Evolutionary conservation across 2,329 filamentous ascomycete species (phyloP).

Genomic region (Fusarium zealandicum): DNA sequence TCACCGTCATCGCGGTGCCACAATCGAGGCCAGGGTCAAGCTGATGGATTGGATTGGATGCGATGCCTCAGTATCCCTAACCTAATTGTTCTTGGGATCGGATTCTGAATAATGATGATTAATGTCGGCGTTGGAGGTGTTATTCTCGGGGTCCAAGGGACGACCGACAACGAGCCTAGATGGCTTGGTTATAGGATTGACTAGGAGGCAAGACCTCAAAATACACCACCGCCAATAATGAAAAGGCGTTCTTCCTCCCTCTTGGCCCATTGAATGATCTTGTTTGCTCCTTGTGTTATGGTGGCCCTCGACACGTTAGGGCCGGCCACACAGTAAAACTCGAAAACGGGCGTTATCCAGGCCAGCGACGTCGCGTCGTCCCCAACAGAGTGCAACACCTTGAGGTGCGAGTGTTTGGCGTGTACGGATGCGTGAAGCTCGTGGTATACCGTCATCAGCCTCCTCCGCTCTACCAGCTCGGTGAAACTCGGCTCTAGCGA

Average conservation of each 20-base stretch:
- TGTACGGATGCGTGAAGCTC: conserved; percentile 86
- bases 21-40: conserved; percentile 19
- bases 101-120: conserved; percentile 29
- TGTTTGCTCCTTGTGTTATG: conserved; percentile 85
- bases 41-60: conserved; percentile 11
- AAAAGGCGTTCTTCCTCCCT: conserved; percentile 93
- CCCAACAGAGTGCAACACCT: conserved; percentile 81
- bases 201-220: conserved; percentile 44
- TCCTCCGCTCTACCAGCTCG: conserved; percentile 65
- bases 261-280: conserved; percentile 89
- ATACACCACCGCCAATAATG: conserved; percentile 96
- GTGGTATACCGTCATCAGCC: conserved; percentile 85
- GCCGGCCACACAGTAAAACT: conserved; percentile 93
- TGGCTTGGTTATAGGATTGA: conserved; percentile 30
- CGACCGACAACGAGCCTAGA: conserved; percentile 23
- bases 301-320: conserved; percentile 69
- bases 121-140: conserved; percentile 38
- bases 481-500: conserved; percentile 75
- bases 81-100: conserved; percentile 19
- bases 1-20: conserved; percentile 25
- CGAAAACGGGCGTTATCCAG: conserved; percentile 91
- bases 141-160: conserved; percentile 24
- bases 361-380: conserved; percentile 81
- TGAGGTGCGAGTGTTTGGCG: conserved; percentile 81
- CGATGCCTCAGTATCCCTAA: conserved; percentile 2